Evolutionary conservation across 345 rosid genomes (phyloP), one percentile per base, ranked within the genome.

Genomic region (Hirschfeldia incana): DNA sequence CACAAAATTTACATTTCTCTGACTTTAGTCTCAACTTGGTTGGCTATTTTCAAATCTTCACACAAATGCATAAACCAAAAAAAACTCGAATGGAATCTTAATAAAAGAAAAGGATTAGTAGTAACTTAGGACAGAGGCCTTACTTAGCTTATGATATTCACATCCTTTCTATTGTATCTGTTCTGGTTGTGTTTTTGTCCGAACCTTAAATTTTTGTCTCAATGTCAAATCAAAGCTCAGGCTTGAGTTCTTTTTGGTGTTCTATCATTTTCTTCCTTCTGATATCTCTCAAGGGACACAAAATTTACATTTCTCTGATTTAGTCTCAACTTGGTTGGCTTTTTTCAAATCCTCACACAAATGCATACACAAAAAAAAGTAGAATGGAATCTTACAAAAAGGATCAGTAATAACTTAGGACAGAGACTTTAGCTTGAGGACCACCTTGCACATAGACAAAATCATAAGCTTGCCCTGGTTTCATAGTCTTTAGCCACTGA

Each of bases 391-490:
- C 12, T 29, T 61, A 63, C 28, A 21, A 63, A 28, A 61, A 46
- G 4, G 49, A 44, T 42, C 72, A 91, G n/a, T 85, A 69, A 88
- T 88, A 92, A 83, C 92, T 84, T 12, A 76, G 73, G 15, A 92
- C 79, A 2, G 90, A 76, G 60, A 94, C 82, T 76, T 85, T 86
- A 3, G 93, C 96, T 67, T 90, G 97, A 4, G 98, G 96, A 5
- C 97, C 92, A 2, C 88, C 96, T 77, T 92, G 97, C 6, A 90
- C 80, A 7, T 94, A 92, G 67, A 90, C 87, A 30, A 90, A 92
- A 7, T 46, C 79, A 71, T 75, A 83, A 34, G 81, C 88, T 3
- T 87, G 82, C 26, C 87, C 88, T 2, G 92, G 87, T 26, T 66
- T 73, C 39, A 92, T 67, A 46, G 77, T 85, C 28, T 76, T 83